Evolutionary conservation across 305 asterid genomes (phyloP), one percentile per base, ranked within the genome.

Genomic region (Ruellia speciosa): DNA sequence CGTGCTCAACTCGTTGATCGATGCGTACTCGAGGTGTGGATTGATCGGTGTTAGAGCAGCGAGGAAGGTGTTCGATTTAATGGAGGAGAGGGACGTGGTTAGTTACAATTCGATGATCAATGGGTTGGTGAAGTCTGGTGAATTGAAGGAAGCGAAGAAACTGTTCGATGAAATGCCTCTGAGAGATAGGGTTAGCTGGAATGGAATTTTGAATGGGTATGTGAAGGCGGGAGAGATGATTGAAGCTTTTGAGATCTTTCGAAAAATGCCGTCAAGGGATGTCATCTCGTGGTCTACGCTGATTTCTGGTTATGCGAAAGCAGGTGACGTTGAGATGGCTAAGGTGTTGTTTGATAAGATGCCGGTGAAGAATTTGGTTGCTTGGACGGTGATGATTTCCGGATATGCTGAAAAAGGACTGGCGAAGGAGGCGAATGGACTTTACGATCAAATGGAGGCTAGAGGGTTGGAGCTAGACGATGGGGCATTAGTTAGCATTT

Each of bases 221-320:
- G 83, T 73, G n/a, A 89, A 84, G 79, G 75, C 76, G 6, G 88
- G 90, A 33, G 75, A 81, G 65, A 69, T 89, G 90, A 49, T 24
- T 58, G 54, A 54, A 8, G 96, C 96, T 10, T 67, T 75, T 52
- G 77, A 79, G 59, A 60, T 89, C 53, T 89, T 89, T 49, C 65
- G 79, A 56, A 76, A 66, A 46, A 79, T 82, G 76, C 82, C 86
- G 1, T 59, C 34, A 15, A 79, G 88, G 75, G 81, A 86, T 74
- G 90, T 79, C 7, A 82, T 89, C 4, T 82, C 97, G 0, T 89
- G 95, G 97, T 79, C 95, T 13, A 84, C 88, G 0, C 67, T 89
- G 72, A 67, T 84, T 15, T 76, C 73, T 3, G 95, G 97, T 24
- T 84, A 68, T 62, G 77, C 83, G 12, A 86, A 68, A 69, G 54